Percentiles rank a stretch among this genome's conserved stretches.
Conservation (phyloP, 2,329 filamentous ascomycete genomes). For the Teratosphaeria pseudoeucalypti region DNA sequence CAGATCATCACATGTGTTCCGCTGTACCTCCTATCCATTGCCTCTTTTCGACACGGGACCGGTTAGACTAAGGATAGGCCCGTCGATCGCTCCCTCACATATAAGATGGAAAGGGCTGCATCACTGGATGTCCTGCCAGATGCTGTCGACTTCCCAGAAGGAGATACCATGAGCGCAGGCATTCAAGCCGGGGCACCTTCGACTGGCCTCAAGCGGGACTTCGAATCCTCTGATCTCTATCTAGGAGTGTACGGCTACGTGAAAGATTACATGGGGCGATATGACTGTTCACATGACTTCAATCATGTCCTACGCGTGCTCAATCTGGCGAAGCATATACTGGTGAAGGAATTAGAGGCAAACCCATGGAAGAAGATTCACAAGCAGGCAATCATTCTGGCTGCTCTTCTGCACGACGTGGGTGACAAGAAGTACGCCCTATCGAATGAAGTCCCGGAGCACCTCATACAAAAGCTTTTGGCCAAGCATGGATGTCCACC, state of each 20-base stretch:
- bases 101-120: not conserved
- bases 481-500: slow-evolving; percentile 45
- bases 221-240: slow-evolving; percentile 22
- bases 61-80: not conserved
- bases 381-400: slow-evolving; percentile 20
- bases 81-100: not conserved
- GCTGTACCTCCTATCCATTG: not conserved
- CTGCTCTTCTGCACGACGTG: slow-evolving; percentile 66
- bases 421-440: slow-evolving; percentile 72
- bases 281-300: slow-evolving; percentile 84
- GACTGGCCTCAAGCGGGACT: slow-evolving; percentile 10
- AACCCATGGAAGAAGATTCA: slow-evolving; percentile 17
- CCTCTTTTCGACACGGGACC: not conserved
- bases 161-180: not conserved
- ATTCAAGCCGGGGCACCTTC: not conserved
- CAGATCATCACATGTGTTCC: not conserved
- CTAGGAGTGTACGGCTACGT: slow-evolving; percentile 47
- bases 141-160: not conserved
- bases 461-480: slow-evolving; percentile 47
- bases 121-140: not conserved
- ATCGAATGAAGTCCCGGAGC: slow-evolving; percentile 42
- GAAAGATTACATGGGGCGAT: slow-evolving; percentile 60
- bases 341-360: slow-evolving; percentile 28
- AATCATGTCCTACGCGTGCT: slow-evolving; percentile 72
- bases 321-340: slow-evolving; percentile 50